These are phyloP conservation scores for Actinomortierella wolfii DNA, from an alignment of 371 early-diverging fungal genomes.

Conservation along the genomic window DNA sequence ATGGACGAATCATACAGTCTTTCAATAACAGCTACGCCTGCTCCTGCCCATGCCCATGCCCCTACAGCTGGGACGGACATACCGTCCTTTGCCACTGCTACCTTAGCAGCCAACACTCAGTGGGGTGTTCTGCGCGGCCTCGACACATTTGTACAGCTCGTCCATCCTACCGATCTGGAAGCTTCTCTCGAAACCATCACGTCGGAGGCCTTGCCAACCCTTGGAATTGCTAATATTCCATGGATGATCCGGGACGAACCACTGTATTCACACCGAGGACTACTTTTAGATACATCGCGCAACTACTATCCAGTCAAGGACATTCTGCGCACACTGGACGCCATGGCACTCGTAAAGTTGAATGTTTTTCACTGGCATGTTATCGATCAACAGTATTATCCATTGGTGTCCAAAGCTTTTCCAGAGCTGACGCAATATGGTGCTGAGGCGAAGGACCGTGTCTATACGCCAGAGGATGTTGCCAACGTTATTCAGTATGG, in stretches of 20 bases:
- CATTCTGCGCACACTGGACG: conserved; percentile 73
- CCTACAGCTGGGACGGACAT: not conserved
- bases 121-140: conserved; percentile 80
- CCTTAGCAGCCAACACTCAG: conserved; percentile 61
- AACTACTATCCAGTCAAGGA: conserved; percentile 70
- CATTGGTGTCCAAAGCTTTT: conserved; percentile 55
- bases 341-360: conserved; percentile 78
- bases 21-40: conserved; percentile 8
- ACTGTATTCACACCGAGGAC: conserved; percentile 73
- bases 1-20: conserved; percentile 21
- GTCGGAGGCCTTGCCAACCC: not conserved
- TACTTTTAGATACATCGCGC: conserved; percentile 78
- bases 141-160: conserved; percentile 76
- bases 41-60: not conserved
- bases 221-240: conserved; percentile 50
- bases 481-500: conserved; percentile 64
- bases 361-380: conserved; percentile 89
- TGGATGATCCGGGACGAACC: conserved; percentile 72
- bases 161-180: conserved; percentile 25
- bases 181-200: no score
- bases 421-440: conserved; percentile 70
- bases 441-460: conserved; percentile 57
- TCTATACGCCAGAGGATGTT: conserved; percentile 67
- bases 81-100: conserved; percentile 20
- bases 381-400: conserved; percentile 80